These are phyloP conservation scores for Komagataella mondaviorum DNA, from an alignment of 805 yeast genomes.

Conservation along the genomic window DNA sequence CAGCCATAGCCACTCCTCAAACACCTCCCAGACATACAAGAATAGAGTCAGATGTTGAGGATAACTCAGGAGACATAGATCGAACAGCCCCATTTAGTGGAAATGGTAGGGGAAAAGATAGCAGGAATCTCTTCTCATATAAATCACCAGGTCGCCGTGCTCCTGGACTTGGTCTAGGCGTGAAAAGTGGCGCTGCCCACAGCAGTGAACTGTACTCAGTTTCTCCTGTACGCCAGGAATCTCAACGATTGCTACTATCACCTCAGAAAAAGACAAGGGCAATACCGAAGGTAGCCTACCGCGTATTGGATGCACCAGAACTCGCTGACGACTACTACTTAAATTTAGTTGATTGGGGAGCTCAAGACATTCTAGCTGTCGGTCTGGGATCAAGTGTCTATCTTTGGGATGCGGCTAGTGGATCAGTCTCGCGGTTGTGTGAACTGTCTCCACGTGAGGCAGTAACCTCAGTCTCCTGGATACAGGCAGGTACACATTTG, in stretches of 20 bases:
- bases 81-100: not conserved
- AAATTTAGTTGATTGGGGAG: conserved; percentile 92
- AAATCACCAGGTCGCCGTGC: conserved; percentile 30
- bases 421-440: conserved; percentile 70
- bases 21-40: not conserved
- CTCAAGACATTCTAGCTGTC: conserved; percentile 77
- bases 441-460: conserved; percentile 52
- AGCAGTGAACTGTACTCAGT: conserved; percentile 67
- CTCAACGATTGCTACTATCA: conserved; percentile 64
- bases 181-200: not conserved
- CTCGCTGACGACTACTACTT: conserved; percentile 87
- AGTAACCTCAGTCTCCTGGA: conserved; percentile 84
- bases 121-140: conserved; percentile 46
- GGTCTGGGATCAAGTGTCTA: conserved; percentile 84
- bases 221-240: conserved; percentile 82
- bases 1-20: not conserved
- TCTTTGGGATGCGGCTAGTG: conserved; percentile 80
- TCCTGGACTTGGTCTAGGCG: not conserved
- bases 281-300: conserved; percentile 76
- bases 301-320: conserved; percentile 94
- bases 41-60: not conserved
- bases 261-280: conserved; percentile 72
- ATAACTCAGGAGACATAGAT: not conserved
- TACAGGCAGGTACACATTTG: conserved; percentile 84
- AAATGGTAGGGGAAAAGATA: not conserved